phyloP scores from a whole-genome alignment of 2,329 filamentous ascomycete species.

The Penicillium sp. region DNA sequence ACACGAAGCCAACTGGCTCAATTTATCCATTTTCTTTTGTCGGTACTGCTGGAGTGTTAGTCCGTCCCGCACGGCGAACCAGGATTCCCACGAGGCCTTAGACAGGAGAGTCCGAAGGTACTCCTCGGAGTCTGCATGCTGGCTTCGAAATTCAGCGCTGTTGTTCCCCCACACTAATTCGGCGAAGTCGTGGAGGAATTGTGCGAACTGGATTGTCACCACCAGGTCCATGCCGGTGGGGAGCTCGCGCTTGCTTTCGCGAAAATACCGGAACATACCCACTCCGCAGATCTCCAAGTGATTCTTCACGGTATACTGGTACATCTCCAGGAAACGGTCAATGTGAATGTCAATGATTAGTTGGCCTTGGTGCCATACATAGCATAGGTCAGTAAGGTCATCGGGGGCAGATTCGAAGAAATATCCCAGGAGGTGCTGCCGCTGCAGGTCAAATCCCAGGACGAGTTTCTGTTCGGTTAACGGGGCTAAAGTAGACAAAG shows the following conservation, averaged over 20 bases:
- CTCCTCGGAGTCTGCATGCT: slow-evolving; percentile 17
- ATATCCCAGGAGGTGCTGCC: slow-evolving; percentile 24
- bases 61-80: slow-evolving; percentile 21
- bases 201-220: slow-evolving; percentile 29
- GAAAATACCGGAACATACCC: slow-evolving; percentile 27
- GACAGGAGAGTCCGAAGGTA: slow-evolving; percentile 28
- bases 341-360: slow-evolving; percentile 23
- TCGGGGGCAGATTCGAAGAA: slow-evolving; percentile 27
- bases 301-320: slow-evolving; percentile 22
- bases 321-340: slow-evolving; percentile 20
- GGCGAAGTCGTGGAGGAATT: slow-evolving; percentile 31
- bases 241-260: slow-evolving; percentile 13
- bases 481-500: background rate
- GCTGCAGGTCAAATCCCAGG: slow-evolving; percentile 28
- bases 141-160: slow-evolving; percentile 7
- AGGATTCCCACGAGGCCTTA: slow-evolving; percentile 29
- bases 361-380: slow-evolving; percentile 28
- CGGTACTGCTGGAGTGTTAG: slow-evolving; percentile 5
- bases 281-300: slow-evolving; percentile 15
- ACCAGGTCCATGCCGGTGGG: slow-evolving; percentile 35
- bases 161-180: slow-evolving; percentile 13
- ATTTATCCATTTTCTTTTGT: slow-evolving; percentile 2
- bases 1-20: background rate
- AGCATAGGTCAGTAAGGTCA: slow-evolving; percentile 23
- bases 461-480: slow-evolving; percentile 23